phyloP scores from a whole-genome alignment of 23 red algal genomes.

The Gracilariopsis chorda region DNA sequence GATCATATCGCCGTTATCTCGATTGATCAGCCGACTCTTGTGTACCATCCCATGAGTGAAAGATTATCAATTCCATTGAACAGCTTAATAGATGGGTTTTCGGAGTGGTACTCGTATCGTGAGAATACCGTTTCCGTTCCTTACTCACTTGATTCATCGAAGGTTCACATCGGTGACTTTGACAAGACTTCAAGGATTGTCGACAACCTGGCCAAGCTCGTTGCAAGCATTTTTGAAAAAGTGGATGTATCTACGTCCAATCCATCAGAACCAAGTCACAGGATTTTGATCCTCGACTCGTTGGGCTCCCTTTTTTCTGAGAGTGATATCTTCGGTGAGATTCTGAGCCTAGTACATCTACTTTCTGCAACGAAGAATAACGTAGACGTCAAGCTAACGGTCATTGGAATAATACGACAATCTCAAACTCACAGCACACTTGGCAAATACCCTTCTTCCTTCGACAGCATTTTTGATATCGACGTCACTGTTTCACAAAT shows the following conservation, averaged over 20 bases:
- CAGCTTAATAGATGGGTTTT: conserved; percentile 9
- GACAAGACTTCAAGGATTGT: background rate
- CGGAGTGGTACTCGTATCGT: conserved; percentile 16
- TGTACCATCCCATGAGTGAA: background rate
- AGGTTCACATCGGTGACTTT: background rate
- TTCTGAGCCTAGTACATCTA: background rate
- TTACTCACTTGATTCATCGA: background rate
- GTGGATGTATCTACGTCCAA: too few relatives aligned
- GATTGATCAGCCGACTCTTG: background rate
- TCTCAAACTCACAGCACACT: background rate
- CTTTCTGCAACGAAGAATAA: background rate
- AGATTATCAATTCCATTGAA: background rate
- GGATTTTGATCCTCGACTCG: conserved; percentile 20
- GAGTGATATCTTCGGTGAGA: background rate
- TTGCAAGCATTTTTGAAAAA: background rate
- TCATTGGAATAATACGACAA: background rate
- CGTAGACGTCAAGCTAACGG: background rate
- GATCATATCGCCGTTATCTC: background rate
- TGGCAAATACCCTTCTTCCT: background rate
- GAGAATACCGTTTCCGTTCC: background rate
- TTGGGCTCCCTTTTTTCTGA: background rate
- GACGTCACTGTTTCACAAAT: conserved; percentile 8
- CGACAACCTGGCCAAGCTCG: background rate
- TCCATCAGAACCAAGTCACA: too few relatives aligned
- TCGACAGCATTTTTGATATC: conserved; percentile 14